phyloP scores from a whole-genome alignment of 2,329 filamentous ascomycete species.

The Fusarium liriodendri region DNA sequence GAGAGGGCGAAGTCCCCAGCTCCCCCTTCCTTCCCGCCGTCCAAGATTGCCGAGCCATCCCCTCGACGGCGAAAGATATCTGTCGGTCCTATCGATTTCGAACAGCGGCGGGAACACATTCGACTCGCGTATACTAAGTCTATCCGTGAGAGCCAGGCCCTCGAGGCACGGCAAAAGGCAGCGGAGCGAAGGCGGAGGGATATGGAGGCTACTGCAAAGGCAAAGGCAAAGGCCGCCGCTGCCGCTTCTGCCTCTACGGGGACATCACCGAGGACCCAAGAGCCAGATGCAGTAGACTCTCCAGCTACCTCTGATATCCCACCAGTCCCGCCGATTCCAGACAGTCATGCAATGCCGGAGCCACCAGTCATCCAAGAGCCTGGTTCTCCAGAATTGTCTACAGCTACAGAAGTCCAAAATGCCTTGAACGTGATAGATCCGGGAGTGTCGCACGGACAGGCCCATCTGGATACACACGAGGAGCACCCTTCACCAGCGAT shows the following conservation, averaged over 20 bases:
- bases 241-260: conserved; percentile 31
- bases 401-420: conserved; percentile 24
- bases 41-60: conserved; percentile 51
- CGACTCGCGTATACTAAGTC: conserved; percentile 87
- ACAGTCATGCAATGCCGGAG: conserved; percentile 13
- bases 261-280: conserved; percentile 29
- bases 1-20: conserved; percentile 66
- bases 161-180: conserved; percentile 64
- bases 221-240: conserved; percentile 50
- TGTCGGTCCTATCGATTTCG: conserved; percentile 85
- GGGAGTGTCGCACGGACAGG: conserved; percentile 16
- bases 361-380: conserved; percentile 4
- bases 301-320: conserved; percentile 32
- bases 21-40: conserved; percentile 46
- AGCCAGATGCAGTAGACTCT: conserved; percentile 23
- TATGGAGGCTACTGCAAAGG: conserved; percentile 58
- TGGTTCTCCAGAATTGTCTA: not conserved
- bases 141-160: conserved; percentile 77
- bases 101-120: conserved; percentile 82
- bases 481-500: conserved; percentile 29
- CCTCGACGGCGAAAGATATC: conserved; percentile 65
- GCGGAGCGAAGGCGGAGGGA: conserved; percentile 64
- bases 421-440: conserved; percentile 28
- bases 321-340: conserved; percentile 37
- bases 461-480: conserved; percentile 15